Base-by-base conservation (phyloP, 352 stramenopile species). In the Pythium oligandrum region DNA sequence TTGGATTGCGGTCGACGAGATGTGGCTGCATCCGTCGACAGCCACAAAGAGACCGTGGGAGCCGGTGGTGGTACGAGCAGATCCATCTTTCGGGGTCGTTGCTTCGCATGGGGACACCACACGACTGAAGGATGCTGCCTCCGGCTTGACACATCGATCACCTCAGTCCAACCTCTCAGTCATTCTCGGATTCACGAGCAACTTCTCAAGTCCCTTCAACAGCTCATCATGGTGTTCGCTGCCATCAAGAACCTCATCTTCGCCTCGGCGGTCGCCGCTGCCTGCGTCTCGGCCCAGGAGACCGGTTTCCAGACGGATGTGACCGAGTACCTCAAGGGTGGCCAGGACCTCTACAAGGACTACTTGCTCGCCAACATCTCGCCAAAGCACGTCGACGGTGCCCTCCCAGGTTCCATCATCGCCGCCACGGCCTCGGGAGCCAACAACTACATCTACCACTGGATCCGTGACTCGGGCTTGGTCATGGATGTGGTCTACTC, bases 381-480 rank as follows among this genome's bases (percentile, higher is more conserved):
- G 30, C 57, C 57, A 31, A 64, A 59, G 51, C 57, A 53, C 38
- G 38, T 64, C 6, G 30, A 9, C n/a, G 57, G 51, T 33, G 57
- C 57, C 4, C 51, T 64, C 12, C 26, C 57, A 4, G 51, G 51
- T 31, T 59, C 51, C 39, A 55, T 64, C 57, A 64, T 64, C 40
- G 57, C 51, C 4, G 57, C 57, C 4, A 48, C 45, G 34, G 26
- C 51, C 5, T 34, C 31, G 3, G 40, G 39, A 2, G 51, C 46
- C 6, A 64, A 64, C 57, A 64, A 64, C 51, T 64, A 64, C 45
- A 39, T 64, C 26, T 64, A 48, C 51, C 57, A 64, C 57, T 64
- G 51, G 57, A 57, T 64, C 26, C 57, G 57, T 52, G 57, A 64
- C 35, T 51, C 57, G 8, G 44, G 33, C 9, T 37, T 64, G 7